These are phyloP conservation scores for Paraphaeosphaeria minitans DNA, from an alignment of 2,329 filamentous ascomycete genomes.

Conservation along the genomic window DNA sequence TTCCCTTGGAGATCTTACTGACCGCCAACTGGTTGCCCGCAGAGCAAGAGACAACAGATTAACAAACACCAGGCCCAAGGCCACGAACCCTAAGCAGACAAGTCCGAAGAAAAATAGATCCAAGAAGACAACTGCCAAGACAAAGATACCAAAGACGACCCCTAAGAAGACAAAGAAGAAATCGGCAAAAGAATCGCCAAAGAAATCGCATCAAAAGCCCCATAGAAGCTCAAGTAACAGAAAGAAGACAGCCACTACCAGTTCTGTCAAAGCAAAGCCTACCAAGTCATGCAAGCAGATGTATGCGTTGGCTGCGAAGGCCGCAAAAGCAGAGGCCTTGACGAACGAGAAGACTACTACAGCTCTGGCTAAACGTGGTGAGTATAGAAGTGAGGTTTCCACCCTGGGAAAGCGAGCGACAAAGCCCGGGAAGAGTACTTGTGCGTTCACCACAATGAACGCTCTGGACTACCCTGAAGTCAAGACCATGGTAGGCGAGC, in stretches of 20 bases:
- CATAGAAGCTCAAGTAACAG: too few relatives aligned
- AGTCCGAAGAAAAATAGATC: background rate
- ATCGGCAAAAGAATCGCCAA: background rate
- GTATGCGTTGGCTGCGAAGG: background rate
- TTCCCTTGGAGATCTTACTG: background rate
- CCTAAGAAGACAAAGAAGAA: background rate
- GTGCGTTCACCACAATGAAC: background rate
- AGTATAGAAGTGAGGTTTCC: background rate
- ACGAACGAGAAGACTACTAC: background rate
- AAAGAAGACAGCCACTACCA: background rate
- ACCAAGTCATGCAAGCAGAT: conserved; percentile 1
- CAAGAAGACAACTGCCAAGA: background rate
- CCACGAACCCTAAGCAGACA: background rate
- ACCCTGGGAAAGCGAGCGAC: background rate
- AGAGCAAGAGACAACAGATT: background rate
- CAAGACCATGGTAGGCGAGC: background rate
- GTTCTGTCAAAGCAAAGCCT: background rate
- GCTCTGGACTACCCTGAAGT: background rate
- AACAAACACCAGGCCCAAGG: background rate
- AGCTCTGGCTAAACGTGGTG: background rate
- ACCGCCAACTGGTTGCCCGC: background rate
- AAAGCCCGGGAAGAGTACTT: background rate
- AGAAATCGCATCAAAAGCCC: background rate
- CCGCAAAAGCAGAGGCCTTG: background rate
- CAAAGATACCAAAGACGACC: too few relatives aligned